phyloP scores from a whole-genome alignment of 1,139 yeast genomes.

The Taphrina betulina region DNA sequence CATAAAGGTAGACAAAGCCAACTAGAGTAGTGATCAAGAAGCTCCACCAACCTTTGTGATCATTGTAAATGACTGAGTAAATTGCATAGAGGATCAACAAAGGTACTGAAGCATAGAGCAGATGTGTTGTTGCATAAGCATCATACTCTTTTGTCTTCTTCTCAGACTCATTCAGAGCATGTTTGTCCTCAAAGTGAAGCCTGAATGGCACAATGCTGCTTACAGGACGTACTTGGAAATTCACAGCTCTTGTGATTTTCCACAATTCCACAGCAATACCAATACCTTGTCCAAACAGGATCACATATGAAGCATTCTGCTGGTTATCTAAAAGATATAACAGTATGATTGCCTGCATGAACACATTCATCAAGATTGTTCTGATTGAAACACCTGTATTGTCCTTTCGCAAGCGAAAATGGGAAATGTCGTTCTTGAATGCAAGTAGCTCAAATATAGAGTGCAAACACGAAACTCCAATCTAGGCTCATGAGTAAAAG shows the following conservation, averaged over 20 bases:
- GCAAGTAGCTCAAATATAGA: slow-evolving; percentile 48
- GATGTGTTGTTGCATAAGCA: slow-evolving; percentile 46
- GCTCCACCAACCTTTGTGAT: slow-evolving; percentile 50
- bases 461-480: slow-evolving; percentile 46
- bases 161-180: slow-evolving; percentile 46
- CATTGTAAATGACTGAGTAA: slow-evolving; percentile 46
- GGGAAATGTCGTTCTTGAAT: slow-evolving; percentile 42
- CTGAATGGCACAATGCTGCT: slow-evolving; percentile 38
- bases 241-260: slow-evolving; percentile 48
- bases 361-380: slow-evolving; percentile 48
- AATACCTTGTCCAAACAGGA: slow-evolving; percentile 46
- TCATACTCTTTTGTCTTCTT: slow-evolving; percentile 49
- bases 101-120: slow-evolving; percentile 47
- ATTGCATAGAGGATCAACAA: slow-evolving; percentile 46
- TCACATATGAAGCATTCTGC: slow-evolving; percentile 48
- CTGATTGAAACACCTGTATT: slow-evolving; percentile 48
- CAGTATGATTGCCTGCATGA: slow-evolving; percentile 48
- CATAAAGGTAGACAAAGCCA: slow-evolving; percentile 49
- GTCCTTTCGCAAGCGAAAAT: slow-evolving; percentile 39
- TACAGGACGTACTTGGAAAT: slow-evolving; percentile 40
- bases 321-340: slow-evolving; percentile 47
- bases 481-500: neutral
- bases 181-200: slow-evolving; percentile 44
- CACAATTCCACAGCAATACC: slow-evolving; percentile 49
- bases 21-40: slow-evolving; percentile 47